These are phyloP conservation scores for Psilocybe azurescens DNA, from an alignment of 768 basidiomycete species.

Conservation along the genomic window DNA sequence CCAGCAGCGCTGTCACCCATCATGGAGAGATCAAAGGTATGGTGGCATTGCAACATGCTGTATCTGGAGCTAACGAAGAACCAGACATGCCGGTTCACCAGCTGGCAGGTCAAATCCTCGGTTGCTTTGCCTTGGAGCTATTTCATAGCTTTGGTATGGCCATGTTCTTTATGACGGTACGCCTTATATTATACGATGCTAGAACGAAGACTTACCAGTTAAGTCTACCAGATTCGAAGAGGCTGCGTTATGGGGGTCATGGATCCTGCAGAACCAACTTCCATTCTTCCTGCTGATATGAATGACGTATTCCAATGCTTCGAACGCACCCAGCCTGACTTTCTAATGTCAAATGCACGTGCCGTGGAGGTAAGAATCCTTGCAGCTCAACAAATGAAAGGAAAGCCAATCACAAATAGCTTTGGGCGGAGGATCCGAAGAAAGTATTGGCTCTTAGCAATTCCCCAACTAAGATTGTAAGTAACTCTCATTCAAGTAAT, in stretches of 20 bases:
- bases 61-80: neutral
- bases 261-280: neutral
- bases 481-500: neutral
- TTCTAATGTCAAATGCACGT: constrained; percentile 2
- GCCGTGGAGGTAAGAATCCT: constrained; percentile 5
- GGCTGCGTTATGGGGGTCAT: constrained; percentile 4
- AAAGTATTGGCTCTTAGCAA: neutral
- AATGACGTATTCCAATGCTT: constrained; percentile 3
- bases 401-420: neutral
- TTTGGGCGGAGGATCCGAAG: constrained; percentile 9
- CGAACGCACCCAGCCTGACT: neutral
- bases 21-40: constrained; percentile 9
- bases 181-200: no score
- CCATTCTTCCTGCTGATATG: neutral
- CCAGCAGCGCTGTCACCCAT: neutral
- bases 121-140: neutral
- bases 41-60: no score
- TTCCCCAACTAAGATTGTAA: neutral
- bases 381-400: no score
- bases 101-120: neutral
- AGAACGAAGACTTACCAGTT: no score
- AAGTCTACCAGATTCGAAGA: neutral
- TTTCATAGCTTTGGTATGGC: no score
- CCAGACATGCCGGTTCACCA: neutral
- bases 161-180: no score